Base-by-base conservation (phyloP, 805 yeast species). In the Metschnikowia lochheadii region DNA sequence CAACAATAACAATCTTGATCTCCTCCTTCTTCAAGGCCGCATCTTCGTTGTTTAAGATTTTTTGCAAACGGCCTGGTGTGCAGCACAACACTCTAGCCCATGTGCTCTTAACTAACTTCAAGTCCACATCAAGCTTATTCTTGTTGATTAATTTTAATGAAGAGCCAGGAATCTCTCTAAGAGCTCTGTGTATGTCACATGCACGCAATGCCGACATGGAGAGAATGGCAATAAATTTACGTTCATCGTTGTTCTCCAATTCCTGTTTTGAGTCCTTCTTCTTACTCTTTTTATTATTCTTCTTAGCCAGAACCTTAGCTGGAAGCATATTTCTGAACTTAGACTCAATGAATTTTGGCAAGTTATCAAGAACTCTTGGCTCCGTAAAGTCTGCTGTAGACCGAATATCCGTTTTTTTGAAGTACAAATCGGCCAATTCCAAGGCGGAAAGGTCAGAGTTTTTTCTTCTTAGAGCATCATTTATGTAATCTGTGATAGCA, bases 201-300 rank as follows among this genome's bases (percentile, higher is more conserved):
- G 89, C 94, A 57, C 97, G 77, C 21, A 89, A 72, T 10, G 96
- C 94, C 0, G 96, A 88, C 74, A 86, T 78, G 0, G 91, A 78
- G 14, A 85, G 60, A 1, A 84, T 67, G 14, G 84, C 66, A 55
- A 82, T 63, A 67, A 77, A 70, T 48, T 78, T 76, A 29, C 78
- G 66, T 32, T 68, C 73, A 15, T 50, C 52, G 15, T 53, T 59
- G 23, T 56, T 56, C 40, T 46, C 51, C 13, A 8, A 21, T 35
- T 54, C 56, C 50, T 58, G 56, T 23, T 53, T 50, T 37, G 68
- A 56, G 64, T 74, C 62, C 26, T 54, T 59, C 56, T 60, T 65
- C 60, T 52, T 66, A 48, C 53, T 56, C 56, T 50, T 59, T 40
- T 60, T 57, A 47, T 68, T 65, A 47, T 68, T 65, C 49, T 65